Evolutionary conservation across 163 green algal species (phyloP).

Genomic region (Coccomyxa subellipsoidea): DNA sequence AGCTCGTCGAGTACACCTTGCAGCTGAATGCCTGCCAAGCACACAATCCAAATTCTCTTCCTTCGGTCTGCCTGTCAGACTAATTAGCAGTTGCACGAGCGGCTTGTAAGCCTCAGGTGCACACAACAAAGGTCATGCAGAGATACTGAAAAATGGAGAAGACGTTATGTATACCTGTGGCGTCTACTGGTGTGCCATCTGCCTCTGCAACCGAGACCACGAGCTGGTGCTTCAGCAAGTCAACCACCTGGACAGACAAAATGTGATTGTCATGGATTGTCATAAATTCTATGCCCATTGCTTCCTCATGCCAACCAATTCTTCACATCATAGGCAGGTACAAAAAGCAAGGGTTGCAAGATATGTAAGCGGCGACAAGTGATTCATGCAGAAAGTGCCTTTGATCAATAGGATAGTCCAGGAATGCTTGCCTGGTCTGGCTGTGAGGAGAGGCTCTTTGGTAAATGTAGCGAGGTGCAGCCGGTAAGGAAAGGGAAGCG

Average conservation of each 20-base stretch:
- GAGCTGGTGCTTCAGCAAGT: conserved; percentile 49
- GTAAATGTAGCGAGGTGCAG: conserved; percentile 47
- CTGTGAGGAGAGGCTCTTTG: conserved; percentile 3
- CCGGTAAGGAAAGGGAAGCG: conserved; percentile 63
- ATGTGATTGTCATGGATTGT: neutral
- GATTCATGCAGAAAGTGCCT: no score
- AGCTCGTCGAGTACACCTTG: conserved; percentile 64
- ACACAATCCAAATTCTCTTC: no score
- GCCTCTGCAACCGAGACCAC: conserved; percentile 27
- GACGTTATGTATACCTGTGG: conserved; percentile 37
- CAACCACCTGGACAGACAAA: conserved; percentile 5
- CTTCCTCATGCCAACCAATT: no score
- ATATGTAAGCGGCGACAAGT: no score
- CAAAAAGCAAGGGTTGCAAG: no score
- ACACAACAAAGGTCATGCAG: neutral
- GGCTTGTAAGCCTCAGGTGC: neutral
- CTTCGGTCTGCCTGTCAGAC: no score
- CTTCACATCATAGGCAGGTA: no score
- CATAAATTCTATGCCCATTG: no score
- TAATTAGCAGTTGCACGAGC: no score
- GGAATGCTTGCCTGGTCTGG: neutral
- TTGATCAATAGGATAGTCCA: no score
- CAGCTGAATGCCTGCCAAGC: conserved; percentile 48
- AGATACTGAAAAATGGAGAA: neutral
- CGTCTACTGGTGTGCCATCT: conserved; percentile 41